These are phyloP conservation scores for Candida palmyrensis DNA, from an alignment of 805 yeast species.

Conservation along the genomic window DNA sequence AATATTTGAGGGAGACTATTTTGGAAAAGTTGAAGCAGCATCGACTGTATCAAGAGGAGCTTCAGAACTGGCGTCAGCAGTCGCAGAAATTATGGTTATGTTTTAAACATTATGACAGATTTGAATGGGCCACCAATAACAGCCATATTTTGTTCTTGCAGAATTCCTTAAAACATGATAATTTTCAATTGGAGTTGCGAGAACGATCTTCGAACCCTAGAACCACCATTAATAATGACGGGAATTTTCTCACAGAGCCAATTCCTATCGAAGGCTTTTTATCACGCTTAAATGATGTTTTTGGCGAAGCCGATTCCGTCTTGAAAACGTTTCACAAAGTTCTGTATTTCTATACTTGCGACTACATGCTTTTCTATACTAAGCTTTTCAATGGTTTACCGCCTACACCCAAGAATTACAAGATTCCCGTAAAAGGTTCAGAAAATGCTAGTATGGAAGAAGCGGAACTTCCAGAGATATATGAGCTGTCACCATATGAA, in stretches of 20 bases:
- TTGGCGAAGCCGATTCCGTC: slow-evolving; percentile 36
- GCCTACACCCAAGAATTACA: slow-evolving; percentile 41
- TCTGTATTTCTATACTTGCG: slow-evolving; percentile 60
- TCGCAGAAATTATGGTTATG: slow-evolving; percentile 42
- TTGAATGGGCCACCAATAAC: slow-evolving; percentile 45
- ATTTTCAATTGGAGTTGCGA: slow-evolving; percentile 56
- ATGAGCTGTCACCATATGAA: slow-evolving; percentile 51
- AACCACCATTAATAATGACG: slow-evolving; percentile 8
- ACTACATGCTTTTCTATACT: slow-evolving; percentile 56
- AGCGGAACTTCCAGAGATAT: slow-evolving; percentile 28
- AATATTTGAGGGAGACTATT: slow-evolving; percentile 25
- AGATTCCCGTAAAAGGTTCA: no score
- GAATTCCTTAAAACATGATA: slow-evolving; percentile 30
- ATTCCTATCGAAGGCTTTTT: slow-evolving; percentile 79
- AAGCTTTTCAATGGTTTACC: slow-evolving; percentile 56
- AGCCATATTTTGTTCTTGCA: slow-evolving; percentile 24
- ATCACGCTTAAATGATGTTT: slow-evolving; percentile 46
- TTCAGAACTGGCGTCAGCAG: slow-evolving; percentile 15
- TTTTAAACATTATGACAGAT: slow-evolving; percentile 64
- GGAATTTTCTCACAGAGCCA: slow-evolving; percentile 45
- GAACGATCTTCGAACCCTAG: slow-evolving; percentile 37
- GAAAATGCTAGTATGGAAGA: no score
- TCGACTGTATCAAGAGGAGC: slow-evolving; percentile 13
- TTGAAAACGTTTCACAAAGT: slow-evolving; percentile 45
- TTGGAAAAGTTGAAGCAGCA: slow-evolving; percentile 11